phyloP scores from a whole-genome alignment of 2,329 filamentous ascomycete genomes.

The Penicillium sp. region DNA sequence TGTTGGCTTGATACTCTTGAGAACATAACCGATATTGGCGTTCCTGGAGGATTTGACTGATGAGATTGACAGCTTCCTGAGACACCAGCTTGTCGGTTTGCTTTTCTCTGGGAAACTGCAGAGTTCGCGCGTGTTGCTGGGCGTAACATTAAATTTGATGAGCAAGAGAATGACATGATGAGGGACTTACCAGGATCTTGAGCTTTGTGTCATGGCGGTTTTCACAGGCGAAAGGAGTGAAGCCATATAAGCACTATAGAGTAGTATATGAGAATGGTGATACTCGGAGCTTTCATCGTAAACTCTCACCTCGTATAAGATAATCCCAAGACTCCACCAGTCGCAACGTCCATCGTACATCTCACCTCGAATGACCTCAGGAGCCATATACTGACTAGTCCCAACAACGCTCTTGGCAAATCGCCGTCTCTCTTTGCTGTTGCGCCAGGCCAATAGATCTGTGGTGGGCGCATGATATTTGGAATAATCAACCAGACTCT shows the following conservation, averaged over 20 bases:
- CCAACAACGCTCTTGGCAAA: slow-evolving; percentile 85
- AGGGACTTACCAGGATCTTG: slow-evolving; percentile 69
- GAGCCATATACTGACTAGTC: slow-evolving; percentile 98
- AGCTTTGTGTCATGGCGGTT: slow-evolving; percentile 80
- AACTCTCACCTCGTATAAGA: slow-evolving; percentile 70
- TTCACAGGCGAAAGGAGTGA: slow-evolving; percentile 83
- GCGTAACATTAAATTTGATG: slow-evolving; percentile 18
- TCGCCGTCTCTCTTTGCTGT: slow-evolving; percentile 65
- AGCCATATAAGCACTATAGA: slow-evolving; percentile 77
- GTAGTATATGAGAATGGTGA: slow-evolving; percentile 1
- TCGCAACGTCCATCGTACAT: slow-evolving; percentile 90
- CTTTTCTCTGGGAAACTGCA: slow-evolving; percentile 66
- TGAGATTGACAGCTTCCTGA: slow-evolving; percentile 72
- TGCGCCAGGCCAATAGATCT: slow-evolving; percentile 67
- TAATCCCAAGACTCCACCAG: slow-evolving; percentile 95
- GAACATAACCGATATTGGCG: slow-evolving; percentile 76
- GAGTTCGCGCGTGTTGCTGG: slow-evolving; percentile 67
- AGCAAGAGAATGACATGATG: background rate
- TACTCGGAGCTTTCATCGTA: background rate
- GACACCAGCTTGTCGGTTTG: slow-evolving; percentile 60
- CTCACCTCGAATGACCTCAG: slow-evolving; percentile 81
- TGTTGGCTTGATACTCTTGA: slow-evolving; percentile 68
- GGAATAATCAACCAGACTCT: slow-evolving; percentile 37
- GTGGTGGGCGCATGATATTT: slow-evolving; percentile 38
- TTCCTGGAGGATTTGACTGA: slow-evolving; percentile 69